These are phyloP conservation scores for Tetracladium marchalianum DNA, from an alignment of 495 filamentous ascomycete genomes.

Conservation along the genomic window DNA sequence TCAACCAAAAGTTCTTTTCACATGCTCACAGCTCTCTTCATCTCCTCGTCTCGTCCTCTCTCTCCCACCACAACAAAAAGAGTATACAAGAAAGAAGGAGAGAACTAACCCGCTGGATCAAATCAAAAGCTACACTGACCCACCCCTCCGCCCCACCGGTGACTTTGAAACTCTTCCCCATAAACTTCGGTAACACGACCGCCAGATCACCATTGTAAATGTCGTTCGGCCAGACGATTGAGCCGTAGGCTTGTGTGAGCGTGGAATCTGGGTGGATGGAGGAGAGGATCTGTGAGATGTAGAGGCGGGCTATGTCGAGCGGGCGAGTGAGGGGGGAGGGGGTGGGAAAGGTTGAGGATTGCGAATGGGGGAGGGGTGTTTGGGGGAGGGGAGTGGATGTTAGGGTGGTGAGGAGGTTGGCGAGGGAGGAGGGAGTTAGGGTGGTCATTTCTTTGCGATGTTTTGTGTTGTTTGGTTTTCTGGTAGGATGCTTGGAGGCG, in stretches of 20 bases:
- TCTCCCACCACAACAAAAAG: too few species aligned
- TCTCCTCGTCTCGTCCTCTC: too few species aligned
- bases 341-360: too few species aligned
- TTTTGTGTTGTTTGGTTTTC: too few species aligned
- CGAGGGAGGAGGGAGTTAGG: too few species aligned
- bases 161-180: conserved; percentile 1
- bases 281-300: conserved; percentile 15
- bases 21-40: too few species aligned
- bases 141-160: conserved; percentile 8
- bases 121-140: conserved; percentile 16
- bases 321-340: background rate
- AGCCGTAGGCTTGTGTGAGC: conserved; percentile 15
- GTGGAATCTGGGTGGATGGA: conserved; percentile 14
- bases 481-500: too few species aligned
- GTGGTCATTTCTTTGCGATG: too few species aligned
- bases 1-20: too few species aligned
- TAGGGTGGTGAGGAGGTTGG: too few species aligned
- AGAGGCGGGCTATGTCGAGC: conserved; percentile 20
- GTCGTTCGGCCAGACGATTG: conserved; percentile 21
- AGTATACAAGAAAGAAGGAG: background rate
- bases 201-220: conserved; percentile 25
- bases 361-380: too few species aligned
- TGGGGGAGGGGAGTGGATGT: too few species aligned
- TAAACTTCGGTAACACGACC: conserved; percentile 25
- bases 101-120: conserved; percentile 19